These are phyloP conservation scores for Senna siamea DNA, from an alignment of 306 rosid species.

Conservation along the genomic window DNA sequence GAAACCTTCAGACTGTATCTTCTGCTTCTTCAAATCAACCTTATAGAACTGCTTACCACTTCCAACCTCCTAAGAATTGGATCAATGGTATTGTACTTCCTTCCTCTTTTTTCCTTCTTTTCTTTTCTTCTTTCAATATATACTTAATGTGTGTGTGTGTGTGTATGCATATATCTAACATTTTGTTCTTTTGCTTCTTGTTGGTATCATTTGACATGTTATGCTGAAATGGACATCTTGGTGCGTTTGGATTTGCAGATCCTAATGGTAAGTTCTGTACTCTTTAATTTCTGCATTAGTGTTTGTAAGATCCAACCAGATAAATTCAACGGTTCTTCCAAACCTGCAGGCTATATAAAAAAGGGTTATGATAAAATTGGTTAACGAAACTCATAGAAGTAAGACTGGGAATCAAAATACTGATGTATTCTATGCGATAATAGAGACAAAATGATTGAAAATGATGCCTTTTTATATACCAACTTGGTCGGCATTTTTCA, in stretches of 20 bases:
- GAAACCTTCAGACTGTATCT: slow-evolving; percentile 41
- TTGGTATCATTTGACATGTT: slow-evolving; percentile 31
- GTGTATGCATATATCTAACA: slow-evolving; percentile 40
- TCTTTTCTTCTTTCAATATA: not conserved
- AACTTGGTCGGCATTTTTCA: not conserved
- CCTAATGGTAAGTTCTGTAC: slow-evolving; percentile 74
- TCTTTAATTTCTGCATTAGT: not conserved
- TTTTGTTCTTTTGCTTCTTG: slow-evolving; percentile 26
- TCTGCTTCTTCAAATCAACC: slow-evolving; percentile 55
- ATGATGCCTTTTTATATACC: not conserved
- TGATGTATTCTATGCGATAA: slow-evolving; percentile 2
- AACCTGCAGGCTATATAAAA: not conserved
- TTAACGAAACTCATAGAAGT: too few relatives aligned
- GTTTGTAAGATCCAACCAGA: not conserved
- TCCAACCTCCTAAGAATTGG: slow-evolving; percentile 93
- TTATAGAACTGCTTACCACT: slow-evolving; percentile 86
- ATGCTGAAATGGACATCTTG: slow-evolving; percentile 45
- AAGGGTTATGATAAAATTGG: too few relatives aligned
- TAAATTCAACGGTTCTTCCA: slow-evolving; percentile 21
- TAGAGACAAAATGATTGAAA: slow-evolving; percentile 13
- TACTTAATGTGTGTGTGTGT: too few relatives aligned
- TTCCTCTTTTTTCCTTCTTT: too few relatives aligned
- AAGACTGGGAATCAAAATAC: not conserved
- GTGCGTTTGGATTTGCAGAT: slow-evolving; percentile 47
- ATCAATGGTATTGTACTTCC: slow-evolving; percentile 65